Conservation (phyloP, 352 stramenopile genomes). For the Thalassiosira mediterranea region DNA sequence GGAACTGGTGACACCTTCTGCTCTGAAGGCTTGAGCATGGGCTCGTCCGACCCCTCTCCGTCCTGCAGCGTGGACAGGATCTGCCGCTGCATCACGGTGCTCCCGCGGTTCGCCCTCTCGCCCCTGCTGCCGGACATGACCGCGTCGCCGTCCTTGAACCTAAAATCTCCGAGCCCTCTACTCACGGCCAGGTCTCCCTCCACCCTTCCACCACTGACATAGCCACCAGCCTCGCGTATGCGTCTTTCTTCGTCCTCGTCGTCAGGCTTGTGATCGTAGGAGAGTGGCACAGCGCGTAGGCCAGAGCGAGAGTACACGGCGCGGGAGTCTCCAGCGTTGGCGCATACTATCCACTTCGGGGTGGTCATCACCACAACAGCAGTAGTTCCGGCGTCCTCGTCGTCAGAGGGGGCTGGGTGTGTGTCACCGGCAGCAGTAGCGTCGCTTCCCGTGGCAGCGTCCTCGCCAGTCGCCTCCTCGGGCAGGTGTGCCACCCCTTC, state of each 20-base stretch:
- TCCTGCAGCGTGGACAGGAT: background rate
- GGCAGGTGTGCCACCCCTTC: too few relatives aligned
- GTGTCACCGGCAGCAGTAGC: slow-evolving; percentile 3
- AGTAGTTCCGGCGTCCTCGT: slow-evolving; percentile 85
- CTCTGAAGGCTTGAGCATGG: slow-evolving; percentile 63
- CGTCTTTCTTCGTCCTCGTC: slow-evolving; percentile 77
- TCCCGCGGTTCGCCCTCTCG: slow-evolving; percentile 12
- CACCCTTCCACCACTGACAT: slow-evolving; percentile 82
- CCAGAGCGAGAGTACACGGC: slow-evolving; percentile 68
- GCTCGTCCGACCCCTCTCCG: background rate
- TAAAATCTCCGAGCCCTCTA: slow-evolving; percentile 86
- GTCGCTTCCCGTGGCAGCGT: too few relatives aligned
- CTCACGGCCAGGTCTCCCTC: slow-evolving; percentile 86
- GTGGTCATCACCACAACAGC: slow-evolving; percentile 84
- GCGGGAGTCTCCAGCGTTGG: slow-evolving; percentile 88
- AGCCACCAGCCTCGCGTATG: slow-evolving; percentile 81
- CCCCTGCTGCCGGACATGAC: slow-evolving; percentile 51
- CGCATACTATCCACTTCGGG: slow-evolving; percentile 84
- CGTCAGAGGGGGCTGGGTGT: slow-evolving; percentile 16
- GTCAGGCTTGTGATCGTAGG: slow-evolving; percentile 86
- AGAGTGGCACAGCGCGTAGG: slow-evolving; percentile 61
- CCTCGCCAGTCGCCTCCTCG: background rate
- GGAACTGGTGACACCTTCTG: slow-evolving; percentile 90
- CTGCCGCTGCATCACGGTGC: background rate
- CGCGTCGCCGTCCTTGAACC: slow-evolving; percentile 81